Evolutionary conservation across 352 stramenopile species (phyloP).

Genomic region (Pythium folliculosum): DNA sequence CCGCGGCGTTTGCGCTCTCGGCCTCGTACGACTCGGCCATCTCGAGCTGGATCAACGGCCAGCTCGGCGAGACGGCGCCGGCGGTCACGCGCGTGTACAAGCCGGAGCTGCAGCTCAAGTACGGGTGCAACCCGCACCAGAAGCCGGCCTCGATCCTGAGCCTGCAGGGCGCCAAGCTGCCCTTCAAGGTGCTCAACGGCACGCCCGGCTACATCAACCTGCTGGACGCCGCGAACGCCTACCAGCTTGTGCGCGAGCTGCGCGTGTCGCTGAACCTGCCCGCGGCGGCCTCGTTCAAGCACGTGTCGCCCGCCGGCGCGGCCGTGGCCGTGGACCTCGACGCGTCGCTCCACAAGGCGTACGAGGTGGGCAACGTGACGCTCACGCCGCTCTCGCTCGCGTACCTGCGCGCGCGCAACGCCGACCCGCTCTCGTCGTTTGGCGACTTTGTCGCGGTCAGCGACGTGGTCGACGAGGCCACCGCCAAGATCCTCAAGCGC

Average conservation of each 20-base stretch:
- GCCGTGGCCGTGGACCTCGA: conserved; percentile 97
- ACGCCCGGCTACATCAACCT: conserved; percentile 99
- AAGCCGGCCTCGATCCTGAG: conserved; percentile 91
- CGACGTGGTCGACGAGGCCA: conserved; percentile 98
- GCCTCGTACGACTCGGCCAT: conserved; percentile 97
- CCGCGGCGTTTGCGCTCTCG: conserved; percentile 78
- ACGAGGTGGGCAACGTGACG: conserved; percentile 92
- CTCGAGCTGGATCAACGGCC: conserved; percentile 94
- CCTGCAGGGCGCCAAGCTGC: conserved; percentile 65
- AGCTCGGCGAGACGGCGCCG: conserved; percentile 74
- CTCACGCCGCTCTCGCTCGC: conserved; percentile 96
- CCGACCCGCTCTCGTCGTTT: conserved; percentile 99
- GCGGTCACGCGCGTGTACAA: conserved; percentile 95
- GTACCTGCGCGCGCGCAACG: conserved; percentile 98
- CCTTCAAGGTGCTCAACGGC: conserved; percentile 90
- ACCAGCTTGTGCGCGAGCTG: conserved; percentile 98
- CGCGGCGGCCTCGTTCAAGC: conserved; percentile 98
- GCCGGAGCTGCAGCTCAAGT: conserved; percentile 92
- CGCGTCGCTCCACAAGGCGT: conserved; percentile 91
- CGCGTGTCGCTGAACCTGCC: conserved; percentile 92
- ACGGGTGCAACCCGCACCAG: conserved; percentile 99
- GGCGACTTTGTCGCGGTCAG: conserved; percentile 99
- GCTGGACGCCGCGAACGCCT: conserved; percentile 98
- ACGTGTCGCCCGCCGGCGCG: conserved; percentile 96
- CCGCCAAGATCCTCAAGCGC: conserved; percentile 98